phyloP scores from a whole-genome alignment of 176 grass and related monocot genomes.

The Eleusine indica region DNA sequence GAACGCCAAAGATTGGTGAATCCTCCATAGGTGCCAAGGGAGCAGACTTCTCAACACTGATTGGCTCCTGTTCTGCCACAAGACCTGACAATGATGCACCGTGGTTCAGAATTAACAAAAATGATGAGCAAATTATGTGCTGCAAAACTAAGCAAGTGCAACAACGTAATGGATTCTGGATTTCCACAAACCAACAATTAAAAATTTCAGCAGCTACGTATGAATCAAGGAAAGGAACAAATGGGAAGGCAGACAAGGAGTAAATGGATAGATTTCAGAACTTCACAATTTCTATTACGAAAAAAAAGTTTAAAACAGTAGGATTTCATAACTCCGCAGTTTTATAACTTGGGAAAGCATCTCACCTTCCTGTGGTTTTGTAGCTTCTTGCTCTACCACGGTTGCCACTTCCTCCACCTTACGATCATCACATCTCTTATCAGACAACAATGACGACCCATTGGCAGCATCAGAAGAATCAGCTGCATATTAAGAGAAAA shows the following conservation, averaged over 20 bases:
- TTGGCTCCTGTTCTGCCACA: conserved; percentile 10
- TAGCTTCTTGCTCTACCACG: background rate
- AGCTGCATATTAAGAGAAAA: conserved; percentile 15
- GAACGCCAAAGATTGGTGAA: conserved; percentile 59
- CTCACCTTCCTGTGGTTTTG: conserved; percentile 38
- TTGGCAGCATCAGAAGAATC: conserved; percentile 19
- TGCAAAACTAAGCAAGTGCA: background rate
- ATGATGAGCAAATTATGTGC: background rate
- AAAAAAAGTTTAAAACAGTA: background rate
- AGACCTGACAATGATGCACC: conserved; percentile 11
- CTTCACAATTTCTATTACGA: background rate
- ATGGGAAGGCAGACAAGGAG: background rate
- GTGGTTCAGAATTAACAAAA: conserved; percentile 19
- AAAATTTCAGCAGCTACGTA: background rate
- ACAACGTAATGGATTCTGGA: background rate
- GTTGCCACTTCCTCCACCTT: background rate
- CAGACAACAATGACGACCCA: background rate
- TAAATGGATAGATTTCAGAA: background rate
- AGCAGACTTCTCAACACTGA: conserved; percentile 29
- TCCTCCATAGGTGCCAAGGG: conserved; percentile 31
- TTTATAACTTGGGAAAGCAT: background rate
- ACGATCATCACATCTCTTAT: background rate
- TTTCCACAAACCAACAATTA: background rate
- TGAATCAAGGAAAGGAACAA: background rate
- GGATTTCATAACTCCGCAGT: background rate